Percentiles rank a stretch among this genome's conserved stretches.
Evolutionary conservation across 441 rosid genomes (phyloP).

Genomic region (Arabidopsis hybrid): DNA sequence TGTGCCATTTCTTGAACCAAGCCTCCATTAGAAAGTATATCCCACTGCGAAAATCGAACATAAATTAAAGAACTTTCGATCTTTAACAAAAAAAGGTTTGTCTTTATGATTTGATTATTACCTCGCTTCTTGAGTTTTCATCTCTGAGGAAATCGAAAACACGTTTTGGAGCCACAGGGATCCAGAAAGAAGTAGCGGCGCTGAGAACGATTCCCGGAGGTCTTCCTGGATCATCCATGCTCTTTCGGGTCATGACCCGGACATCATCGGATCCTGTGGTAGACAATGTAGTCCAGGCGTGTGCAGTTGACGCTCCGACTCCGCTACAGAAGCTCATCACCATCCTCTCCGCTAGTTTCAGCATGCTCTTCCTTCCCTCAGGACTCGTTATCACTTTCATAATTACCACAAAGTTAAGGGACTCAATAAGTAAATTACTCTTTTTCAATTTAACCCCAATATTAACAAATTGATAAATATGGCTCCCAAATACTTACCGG

Average conservation of each 20-base stretch:
- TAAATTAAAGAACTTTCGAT: not conserved
- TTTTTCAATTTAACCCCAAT: not conserved
- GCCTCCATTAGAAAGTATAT: slow-evolving; percentile 94
- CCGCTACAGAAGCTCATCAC: slow-evolving; percentile 94
- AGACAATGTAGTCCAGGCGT: slow-evolving; percentile 90
- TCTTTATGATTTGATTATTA: slow-evolving; percentile 13
- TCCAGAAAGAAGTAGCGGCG: slow-evolving; percentile 76
- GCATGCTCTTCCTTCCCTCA: slow-evolving; percentile 93
- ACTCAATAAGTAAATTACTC: not conserved
- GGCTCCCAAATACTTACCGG: slow-evolving; percentile 51
- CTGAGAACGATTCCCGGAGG: slow-evolving; percentile 81
- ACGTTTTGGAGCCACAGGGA: slow-evolving; percentile 60
- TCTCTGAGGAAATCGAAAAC: slow-evolving; percentile 72
- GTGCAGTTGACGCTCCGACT: slow-evolving; percentile 93
- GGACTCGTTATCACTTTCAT: slow-evolving; percentile 73
- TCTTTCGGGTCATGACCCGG: slow-evolving; percentile 92
- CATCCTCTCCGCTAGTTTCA: slow-evolving; percentile 97
- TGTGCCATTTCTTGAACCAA: slow-evolving; percentile 97
- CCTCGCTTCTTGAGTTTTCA: slow-evolving; percentile 71
- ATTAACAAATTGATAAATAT: not conserved
- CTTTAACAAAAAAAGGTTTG: not conserved
- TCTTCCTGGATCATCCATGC: slow-evolving; percentile 76
- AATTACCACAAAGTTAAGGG: slow-evolving; percentile 8
- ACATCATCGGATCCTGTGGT: slow-evolving; percentile 90
- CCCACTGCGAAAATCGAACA: slow-evolving; percentile 69